A percentile compares a stretch with the other conserved stretches of the same genome.
Evolutionary conservation across 2,329 filamentous ascomycete genomes (phyloP).

Genomic region (Daldinia eschscholtzii): DNA sequence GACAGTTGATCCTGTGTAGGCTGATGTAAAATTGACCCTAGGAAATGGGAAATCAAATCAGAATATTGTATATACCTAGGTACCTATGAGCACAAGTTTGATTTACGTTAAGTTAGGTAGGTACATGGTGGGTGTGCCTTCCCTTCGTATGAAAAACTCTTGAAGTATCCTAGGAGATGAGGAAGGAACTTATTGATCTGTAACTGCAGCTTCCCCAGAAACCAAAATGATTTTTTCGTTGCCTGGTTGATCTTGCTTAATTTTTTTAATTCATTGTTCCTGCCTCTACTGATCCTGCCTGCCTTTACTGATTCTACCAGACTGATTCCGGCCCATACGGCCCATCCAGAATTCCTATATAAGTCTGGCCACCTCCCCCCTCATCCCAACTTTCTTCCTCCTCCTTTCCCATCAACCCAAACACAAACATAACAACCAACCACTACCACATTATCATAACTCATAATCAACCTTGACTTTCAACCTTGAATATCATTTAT

Average conservation of each 20-base stretch:
- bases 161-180: not conserved
- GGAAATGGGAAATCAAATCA: not conserved
- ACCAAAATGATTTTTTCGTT: not conserved
- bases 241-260: not conserved
- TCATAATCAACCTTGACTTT: not conserved
- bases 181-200: not conserved
- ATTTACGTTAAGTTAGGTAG: not conserved
- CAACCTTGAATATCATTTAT: not conserved
- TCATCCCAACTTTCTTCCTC: not conserved
- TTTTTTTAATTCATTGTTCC: not conserved
- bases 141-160: not conserved
- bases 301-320: not conserved
- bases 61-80: not conserved
- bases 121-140: not conserved
- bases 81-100: not conserved
- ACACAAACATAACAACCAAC: not conserved
- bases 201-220: constrained; percentile 2
- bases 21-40: not conserved
- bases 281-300: not conserved
- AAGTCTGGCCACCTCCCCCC: not conserved
- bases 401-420: not conserved
- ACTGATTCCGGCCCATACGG: not conserved
- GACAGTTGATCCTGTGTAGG: not conserved
- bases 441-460: not conserved
- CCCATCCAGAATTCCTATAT: constrained; percentile 1